phyloP scores from a whole-genome alignment of 139 green algal species.

The Chlorella sorokiniana region DNA sequence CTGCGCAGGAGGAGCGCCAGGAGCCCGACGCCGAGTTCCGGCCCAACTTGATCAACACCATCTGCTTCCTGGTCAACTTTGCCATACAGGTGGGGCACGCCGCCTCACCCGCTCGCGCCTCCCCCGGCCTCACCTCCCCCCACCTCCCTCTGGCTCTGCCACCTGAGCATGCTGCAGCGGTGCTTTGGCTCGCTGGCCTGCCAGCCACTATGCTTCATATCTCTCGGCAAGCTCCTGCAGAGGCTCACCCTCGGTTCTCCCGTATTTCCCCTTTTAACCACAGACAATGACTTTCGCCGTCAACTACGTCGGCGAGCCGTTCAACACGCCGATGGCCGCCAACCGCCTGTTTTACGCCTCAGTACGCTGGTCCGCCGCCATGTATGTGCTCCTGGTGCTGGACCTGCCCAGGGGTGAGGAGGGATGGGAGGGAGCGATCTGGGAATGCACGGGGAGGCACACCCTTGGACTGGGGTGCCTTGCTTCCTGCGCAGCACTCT shows the following conservation, averaged over 20 bases:
- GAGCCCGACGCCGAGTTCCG: conserved; percentile 85
- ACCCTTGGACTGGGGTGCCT: too few species aligned
- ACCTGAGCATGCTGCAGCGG: too few species aligned
- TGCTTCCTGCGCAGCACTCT: too few species aligned
- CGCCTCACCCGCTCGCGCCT: too few species aligned
- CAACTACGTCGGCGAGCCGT: conserved; percentile 96
- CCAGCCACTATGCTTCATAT: too few species aligned
- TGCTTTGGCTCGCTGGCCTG: too few species aligned
- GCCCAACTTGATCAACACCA: conserved; percentile 98
- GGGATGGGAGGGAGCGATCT: background rate
- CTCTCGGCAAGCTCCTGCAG: too few species aligned
- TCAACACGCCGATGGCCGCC: conserved; percentile 80
- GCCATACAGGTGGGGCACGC: conserved; percentile 76
- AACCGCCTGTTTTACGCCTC: conserved; percentile 37
- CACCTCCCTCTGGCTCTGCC: too few species aligned
- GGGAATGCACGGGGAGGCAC: too few species aligned
- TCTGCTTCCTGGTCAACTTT: conserved; percentile 93
- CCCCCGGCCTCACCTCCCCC: too few species aligned
- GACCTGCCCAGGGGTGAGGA: conserved; percentile 30
- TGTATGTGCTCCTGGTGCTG: conserved; percentile 41
- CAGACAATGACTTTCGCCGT: conserved; percentile 92
- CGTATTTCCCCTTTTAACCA: background rate
- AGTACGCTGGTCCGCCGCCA: conserved; percentile 19
- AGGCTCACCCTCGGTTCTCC: background rate
- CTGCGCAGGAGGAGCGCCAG: conserved; percentile 74